Evolutionary conservation across 768 basidiomycete species (phyloP), one percentile per base, ranked within the genome.

Genomic region (Psilocybe sp.): DNA sequence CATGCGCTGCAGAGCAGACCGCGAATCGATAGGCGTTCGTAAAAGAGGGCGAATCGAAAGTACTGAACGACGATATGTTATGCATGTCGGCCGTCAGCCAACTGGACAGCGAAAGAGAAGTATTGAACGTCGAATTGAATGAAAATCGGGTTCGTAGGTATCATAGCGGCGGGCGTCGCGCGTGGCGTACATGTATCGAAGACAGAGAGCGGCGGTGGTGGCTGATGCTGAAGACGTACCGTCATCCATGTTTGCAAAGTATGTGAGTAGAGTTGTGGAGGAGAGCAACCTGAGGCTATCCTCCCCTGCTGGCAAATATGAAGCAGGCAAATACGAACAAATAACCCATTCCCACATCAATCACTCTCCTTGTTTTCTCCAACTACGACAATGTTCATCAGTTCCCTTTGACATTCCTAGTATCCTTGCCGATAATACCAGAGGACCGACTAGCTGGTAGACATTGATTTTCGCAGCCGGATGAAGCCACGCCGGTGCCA

Each of bases 211-310:
- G 74, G 84, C 73, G 69, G 83, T 71, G 75, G 84, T 75, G 72
- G 82, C 73, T 79, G 82, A 84, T 84, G 85, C 76, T 86, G 85
- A 78, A 66, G 74, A 87, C 85, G 85, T 87, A 87, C 85, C 85
- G 83, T 87, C 74, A 75, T 77, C 76, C 76, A 77, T 77, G 61
- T 56, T 61, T 71, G 70, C 53, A 42, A 51, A 40, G 39, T 44
- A 53, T 49, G 60, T 23, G 31, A 44, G 53, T 49, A 35, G 47
- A 40, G 14, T 7, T 16, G 36, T 47, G 23, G 16, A 16, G 9
- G 35, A 34, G 43, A n/a, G 44, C 46, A 41, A 44, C 52, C 46
- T 4, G 18, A 37, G 10, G 11, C 2, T 37, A 35, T 9, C 20
- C 13, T 23, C 44, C 34, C 44, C 43, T 32, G 50, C 50, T 51